phyloP scores from a whole-genome alignment of 2,329 filamentous ascomycete species.

The Leptodontidium sp. region DNA sequence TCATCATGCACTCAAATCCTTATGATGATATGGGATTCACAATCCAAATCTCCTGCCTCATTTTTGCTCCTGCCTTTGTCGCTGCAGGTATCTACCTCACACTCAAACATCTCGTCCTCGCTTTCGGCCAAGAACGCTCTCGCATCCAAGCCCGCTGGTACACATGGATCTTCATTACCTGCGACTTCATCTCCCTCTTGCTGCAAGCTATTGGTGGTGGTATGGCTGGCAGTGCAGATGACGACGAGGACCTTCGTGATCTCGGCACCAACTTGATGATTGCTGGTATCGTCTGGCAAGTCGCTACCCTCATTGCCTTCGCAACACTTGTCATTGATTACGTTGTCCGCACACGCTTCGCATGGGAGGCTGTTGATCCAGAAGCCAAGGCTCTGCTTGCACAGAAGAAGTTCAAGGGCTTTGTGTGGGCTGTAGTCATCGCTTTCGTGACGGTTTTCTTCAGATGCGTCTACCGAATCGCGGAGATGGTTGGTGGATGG shows the following conservation, averaged over 20 bases:
- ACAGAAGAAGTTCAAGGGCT: constrained; percentile 31
- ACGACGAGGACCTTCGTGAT: constrained; percentile 26
- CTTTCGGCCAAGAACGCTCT: constrained; percentile 33
- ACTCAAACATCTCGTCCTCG: constrained; percentile 48
- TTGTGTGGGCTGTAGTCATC: constrained; percentile 30
- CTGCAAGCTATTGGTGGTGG: constrained; percentile 66
- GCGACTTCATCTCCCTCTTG: constrained; percentile 64
- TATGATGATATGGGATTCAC: constrained; percentile 55
- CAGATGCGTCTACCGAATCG: constrained; percentile 49
- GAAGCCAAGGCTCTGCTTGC: constrained; percentile 26
- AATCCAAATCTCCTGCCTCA: constrained; percentile 55
- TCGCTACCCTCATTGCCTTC: constrained; percentile 47
- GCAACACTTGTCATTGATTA: constrained; percentile 60
- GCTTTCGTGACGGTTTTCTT: constrained; percentile 35
- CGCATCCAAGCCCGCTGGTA: constrained; percentile 53
- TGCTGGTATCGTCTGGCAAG: constrained; percentile 51
- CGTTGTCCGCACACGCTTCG: constrained; percentile 47
- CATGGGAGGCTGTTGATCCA: constrained; percentile 30
- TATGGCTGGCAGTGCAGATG: constrained; percentile 50
- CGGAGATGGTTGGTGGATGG: constrained; percentile 71
- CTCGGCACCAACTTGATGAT: constrained; percentile 48
- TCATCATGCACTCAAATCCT: constrained; percentile 59
- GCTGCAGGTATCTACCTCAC: constrained; percentile 69
- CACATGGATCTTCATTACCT: constrained; percentile 64
- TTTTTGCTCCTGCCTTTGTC: constrained; percentile 56